Percentiles rank a stretch among this genome's conserved stretches.
Conservation (phyloP, 495 filamentous ascomycete genomes). For the Penicillium mononematosum region DNA sequence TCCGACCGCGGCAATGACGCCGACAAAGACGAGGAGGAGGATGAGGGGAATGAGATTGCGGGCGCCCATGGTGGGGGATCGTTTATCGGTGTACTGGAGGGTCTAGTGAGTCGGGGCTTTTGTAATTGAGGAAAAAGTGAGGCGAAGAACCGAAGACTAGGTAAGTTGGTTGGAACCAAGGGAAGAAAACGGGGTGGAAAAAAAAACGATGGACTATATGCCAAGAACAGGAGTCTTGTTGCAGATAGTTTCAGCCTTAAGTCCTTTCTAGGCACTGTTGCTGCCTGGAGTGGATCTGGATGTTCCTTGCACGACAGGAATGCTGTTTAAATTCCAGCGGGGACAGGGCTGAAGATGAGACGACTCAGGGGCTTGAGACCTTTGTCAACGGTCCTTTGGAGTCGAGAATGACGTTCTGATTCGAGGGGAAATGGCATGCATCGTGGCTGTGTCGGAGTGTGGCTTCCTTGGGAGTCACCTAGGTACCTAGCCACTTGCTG, state of each 20-base stretch:
- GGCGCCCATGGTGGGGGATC: slow-evolving; percentile 8
- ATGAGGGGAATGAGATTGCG: slow-evolving; percentile 69
- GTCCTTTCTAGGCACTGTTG: slow-evolving; percentile 5
- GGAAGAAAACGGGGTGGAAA: neutral
- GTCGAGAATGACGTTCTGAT: slow-evolving; percentile 3
- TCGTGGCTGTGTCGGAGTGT: neutral
- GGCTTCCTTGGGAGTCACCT: neutral
- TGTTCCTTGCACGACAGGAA: neutral
- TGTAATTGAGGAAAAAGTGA: neutral
- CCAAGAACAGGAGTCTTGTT: slow-evolving; percentile 8
- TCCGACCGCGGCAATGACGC: slow-evolving; percentile 60
- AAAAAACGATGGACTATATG: slow-evolving; percentile 3
- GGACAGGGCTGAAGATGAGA: neutral
- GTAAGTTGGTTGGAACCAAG: neutral
- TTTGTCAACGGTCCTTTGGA: neutral
- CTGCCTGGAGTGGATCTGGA: slow-evolving; percentile 9
- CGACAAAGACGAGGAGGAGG: slow-evolving; percentile 66
- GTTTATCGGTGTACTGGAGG: neutral
- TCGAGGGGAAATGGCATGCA: slow-evolving; percentile 4
- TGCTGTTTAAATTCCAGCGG: neutral
- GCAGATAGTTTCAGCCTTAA: slow-evolving; percentile 1
- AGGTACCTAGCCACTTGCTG: neutral
- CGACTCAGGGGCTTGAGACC: neutral
- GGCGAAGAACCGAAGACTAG: slow-evolving; percentile 7
- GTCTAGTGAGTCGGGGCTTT: neutral